Evolutionary conservation across 345 rosid species (phyloP), one percentile per base, ranked within the genome.

Genomic region (Heritiera littoralis): DNA sequence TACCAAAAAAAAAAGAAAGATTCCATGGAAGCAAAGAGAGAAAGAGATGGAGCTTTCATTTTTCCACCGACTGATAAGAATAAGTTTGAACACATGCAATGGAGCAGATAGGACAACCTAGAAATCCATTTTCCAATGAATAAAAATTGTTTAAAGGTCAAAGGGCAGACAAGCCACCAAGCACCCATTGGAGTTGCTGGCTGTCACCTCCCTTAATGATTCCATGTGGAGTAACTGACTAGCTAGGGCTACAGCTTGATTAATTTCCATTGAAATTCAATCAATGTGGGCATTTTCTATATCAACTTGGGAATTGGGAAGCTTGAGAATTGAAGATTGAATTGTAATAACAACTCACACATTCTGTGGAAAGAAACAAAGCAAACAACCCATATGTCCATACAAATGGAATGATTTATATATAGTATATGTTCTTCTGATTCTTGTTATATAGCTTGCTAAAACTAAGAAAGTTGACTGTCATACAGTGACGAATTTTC

Each of bases 91-190:
- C 65, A 48, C 66, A 58, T 76, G 76, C 18, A 52, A 14, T 70
- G 68, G 76, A 79, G 48, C 66, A 18, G 66, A 55, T 64, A 66
- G 32, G 85, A 79, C 82, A 80, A 74, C 51, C 78, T 28, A 64
- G 7, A 45, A 71, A 80, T 77, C 66, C 83, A 74, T 76, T 82
- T 84, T 64, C 83, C 86, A 69, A 80, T 59, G 82, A 61, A 74
- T 10, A 72, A 72, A 71, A 15, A n/a, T 3, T 72, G 63, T 35
- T 28, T 38, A 46, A 77, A 79, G 82, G 83, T 83, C 80, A 78
- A 82, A 75, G 79, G 61, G 61, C 69, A 59, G 73, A 76, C 28
- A 75, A 74, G 59, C 66, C 74, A 77, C 65, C 77, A 52, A 73
- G 59, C 59, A 56, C 28, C 73, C 68, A 18, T 35, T 59, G 70